Evolutionary conservation across 805 yeast genomes (phyloP), one percentile per base, ranked within the genome.

Genomic region (Ogataea trehaloabstinens): DNA sequence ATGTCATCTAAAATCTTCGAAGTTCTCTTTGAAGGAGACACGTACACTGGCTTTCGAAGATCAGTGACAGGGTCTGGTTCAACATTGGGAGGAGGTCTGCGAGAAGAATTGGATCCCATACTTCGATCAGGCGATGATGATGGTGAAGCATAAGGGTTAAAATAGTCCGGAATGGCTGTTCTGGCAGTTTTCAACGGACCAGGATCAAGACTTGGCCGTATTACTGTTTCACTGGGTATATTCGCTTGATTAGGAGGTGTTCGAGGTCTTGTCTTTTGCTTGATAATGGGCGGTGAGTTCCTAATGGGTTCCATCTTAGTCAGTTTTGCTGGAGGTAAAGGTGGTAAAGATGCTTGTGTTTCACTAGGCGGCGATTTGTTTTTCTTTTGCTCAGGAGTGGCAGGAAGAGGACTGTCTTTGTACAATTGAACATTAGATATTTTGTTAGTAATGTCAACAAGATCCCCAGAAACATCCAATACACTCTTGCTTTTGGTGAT

Each of bases 1-100:
- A 60, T 52, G 12, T 51, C 58, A 21, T 51, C 55, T 22, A 46
- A 38, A 4, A 60, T 37, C 25, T 49, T 54, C 16, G 63, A 51
- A 15, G 52, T 52, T 29, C 56, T 52, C 16, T 47, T 30, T 6
- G 33, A 30, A 17, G 33, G 33, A 30, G 33, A 30, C 11, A 15
- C 30, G 7, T 27, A 15, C 15, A 22, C 25, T 12, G 25, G 25
- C 25, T 22, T 8, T 12, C 12, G 25, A 8, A 22, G 12, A 12
- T 22, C 25, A 22, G 11, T 8, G 25, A 8, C 25, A 12, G 11
- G 25, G 11, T 8, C 25, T 8, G 25, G 8, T 22, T 22, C 25
- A 22, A 22, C 25, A 8, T 8, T 12, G 11, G 25, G 25, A 8
- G 25, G 43, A 19, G 24, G 19, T 15, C n/a, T 33, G 31, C 11